Conservation (phyloP, 306 rosid genomes). For the Pterocarpus santalinus region DNA sequence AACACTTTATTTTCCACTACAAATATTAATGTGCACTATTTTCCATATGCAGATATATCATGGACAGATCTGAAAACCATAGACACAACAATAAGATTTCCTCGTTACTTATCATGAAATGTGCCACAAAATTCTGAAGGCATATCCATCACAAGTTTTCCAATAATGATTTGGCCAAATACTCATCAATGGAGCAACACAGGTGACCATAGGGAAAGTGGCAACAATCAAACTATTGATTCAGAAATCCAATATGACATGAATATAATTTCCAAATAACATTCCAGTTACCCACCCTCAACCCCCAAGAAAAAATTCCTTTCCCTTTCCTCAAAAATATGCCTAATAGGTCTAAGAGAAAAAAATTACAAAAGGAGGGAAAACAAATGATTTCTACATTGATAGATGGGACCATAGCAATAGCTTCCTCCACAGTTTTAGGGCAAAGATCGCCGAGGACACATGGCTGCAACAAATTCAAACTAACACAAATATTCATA, state of each 20-base stretch:
- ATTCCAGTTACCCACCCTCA: too few species aligned
- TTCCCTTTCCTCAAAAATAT: too few species aligned
- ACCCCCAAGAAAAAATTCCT: too few species aligned
- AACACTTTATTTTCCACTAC: slow-evolving; percentile 21
- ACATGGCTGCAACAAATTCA: slow-evolving; percentile 70
- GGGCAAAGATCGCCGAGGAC: slow-evolving; percentile 99
- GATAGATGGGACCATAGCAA: slow-evolving; percentile 96
- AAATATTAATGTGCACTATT: slow-evolving; percentile 35
- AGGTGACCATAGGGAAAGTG: too few species aligned
- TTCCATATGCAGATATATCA: slow-evolving; percentile 18
- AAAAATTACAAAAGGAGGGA: slow-evolving; percentile 3
- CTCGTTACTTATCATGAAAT: slow-evolving; percentile 40
- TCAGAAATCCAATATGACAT: too few species aligned
- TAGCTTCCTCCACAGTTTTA: slow-evolving; percentile 99
- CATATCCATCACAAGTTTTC: slow-evolving; percentile 37
- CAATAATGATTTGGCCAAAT: not conserved
- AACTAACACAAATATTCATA: slow-evolving; percentile 9
- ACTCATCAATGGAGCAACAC: too few species aligned
- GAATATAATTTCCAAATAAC: too few species aligned
- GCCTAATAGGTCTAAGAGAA: not conserved
- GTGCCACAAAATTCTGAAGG: slow-evolving; percentile 15
- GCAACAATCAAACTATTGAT: too few species aligned
- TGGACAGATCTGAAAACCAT: slow-evolving; percentile 38
- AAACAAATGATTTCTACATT: slow-evolving; percentile 61
- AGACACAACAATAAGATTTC: slow-evolving; percentile 29